Conservation (phyloP, 2,329 filamentous ascomycete species). For the Exserohilum rostratum region DNA sequence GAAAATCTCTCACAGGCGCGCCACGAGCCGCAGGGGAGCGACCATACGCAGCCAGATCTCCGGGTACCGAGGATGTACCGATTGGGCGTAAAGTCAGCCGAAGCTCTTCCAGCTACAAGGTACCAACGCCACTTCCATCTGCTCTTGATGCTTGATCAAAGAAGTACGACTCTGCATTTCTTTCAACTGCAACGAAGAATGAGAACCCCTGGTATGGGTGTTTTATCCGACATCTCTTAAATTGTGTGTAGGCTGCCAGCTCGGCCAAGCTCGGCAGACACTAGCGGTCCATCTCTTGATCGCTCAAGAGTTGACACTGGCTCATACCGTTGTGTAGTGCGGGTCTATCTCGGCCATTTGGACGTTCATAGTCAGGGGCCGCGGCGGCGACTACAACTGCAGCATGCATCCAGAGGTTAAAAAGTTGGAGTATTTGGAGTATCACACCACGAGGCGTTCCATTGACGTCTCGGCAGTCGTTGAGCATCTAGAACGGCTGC, state of each 20-base stretch:
- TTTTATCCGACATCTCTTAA: neutral
- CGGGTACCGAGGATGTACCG: conserved; percentile 4
- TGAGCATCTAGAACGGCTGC: neutral
- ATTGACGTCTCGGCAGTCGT: neutral
- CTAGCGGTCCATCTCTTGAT: no score
- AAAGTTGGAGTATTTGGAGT: no score
- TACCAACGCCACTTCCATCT: neutral
- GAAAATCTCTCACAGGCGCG: neutral
- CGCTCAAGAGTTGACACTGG: neutral
- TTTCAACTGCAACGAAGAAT: no score
- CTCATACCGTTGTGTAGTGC: neutral
- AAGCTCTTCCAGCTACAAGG: neutral
- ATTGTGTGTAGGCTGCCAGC: neutral
- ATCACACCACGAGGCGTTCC: neutral
- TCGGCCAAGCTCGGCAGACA: conserved; percentile 8
- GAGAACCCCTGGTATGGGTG: neutral
- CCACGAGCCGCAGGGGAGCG: conserved; percentile 1
- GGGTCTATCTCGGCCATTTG: conserved; percentile 7
- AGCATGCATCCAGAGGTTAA: neutral
- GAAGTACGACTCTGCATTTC: neutral
- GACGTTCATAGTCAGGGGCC: conserved; percentile 5
- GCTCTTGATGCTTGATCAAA: neutral
- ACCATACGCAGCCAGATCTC: neutral
- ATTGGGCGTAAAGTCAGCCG: conserved; percentile 2
- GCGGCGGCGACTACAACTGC: neutral